Evolutionary conservation across 495 filamentous ascomycete species (phyloP), one percentile per base, ranked within the genome.

Genomic region (Talaromyces stipitatus): DNA sequence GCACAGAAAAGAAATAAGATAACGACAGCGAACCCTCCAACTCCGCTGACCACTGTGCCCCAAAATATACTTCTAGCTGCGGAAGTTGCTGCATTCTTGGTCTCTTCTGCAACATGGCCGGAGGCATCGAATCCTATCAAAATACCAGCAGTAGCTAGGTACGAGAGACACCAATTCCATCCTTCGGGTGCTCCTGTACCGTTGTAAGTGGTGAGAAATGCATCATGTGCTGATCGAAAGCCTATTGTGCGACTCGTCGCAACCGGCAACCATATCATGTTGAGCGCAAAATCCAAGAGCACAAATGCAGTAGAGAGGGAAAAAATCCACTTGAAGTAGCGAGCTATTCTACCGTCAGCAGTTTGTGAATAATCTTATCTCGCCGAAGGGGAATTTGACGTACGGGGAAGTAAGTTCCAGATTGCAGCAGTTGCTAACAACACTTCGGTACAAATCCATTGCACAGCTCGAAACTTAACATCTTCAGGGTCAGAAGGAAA

Each of bases 81-180:
- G 43, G 72, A 77, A 5, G 79, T 28, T n/a, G 72, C 77, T 5
- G 79, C 79, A 58, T 82, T 74, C 68, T 81, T 78, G 11, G 79
- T 82, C 60, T 82, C 79, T 58, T 82, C 79, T 0, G 77, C 76
- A 55, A 82, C 74, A 57, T 82, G 78, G 18, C 77, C 78, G 11
- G 74, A 74, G 8, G 79, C 79, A 62, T 82, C 79, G 51, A 81
- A 82, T 33, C 79, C 79, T 46, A 82, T 80, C 56, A 82, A 61
- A 55, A 82, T 77, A 57, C 79, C 79, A 16, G 79, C 79, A 11
- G 79, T 82, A 16, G 78, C 79, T 38, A 81, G 72, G 62, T 78
- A 82, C n/a, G 76, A 80, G 23, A 82, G 71, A 72, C 78, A 81
- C 79, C 79, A 82, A 63, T 82, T 82, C 79, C 79, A 82, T n/a